phyloP scores from a whole-genome alignment of 306 rosid species.

The Pterocarpus santalinus region DNA sequence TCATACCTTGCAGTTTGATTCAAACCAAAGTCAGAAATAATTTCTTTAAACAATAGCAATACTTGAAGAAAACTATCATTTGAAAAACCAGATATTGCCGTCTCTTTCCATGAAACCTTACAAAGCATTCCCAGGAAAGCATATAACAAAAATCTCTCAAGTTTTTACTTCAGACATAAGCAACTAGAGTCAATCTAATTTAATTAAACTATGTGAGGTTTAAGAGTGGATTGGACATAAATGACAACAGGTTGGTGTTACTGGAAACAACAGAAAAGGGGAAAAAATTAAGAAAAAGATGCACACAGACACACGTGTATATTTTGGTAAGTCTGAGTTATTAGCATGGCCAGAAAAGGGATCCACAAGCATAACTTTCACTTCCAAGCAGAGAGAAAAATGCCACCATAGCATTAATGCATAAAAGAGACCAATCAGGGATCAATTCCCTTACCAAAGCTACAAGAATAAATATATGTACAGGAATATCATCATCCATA shows the following conservation, averaged over 20 bases:
- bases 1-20: conserved; percentile 2
- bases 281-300: not conserved
- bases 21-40: not conserved
- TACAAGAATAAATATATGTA: conserved; percentile 6
- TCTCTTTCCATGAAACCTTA: not conserved
- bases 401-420: not conserved
- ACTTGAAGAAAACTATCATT: not conserved
- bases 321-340: conserved; percentile 14
- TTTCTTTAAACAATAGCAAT: not conserved
- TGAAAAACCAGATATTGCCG: not conserved
- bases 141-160: not conserved
- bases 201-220: conserved; percentile 2
- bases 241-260: not conserved
- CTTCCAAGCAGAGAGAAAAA: conserved; percentile 29
- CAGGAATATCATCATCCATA: conserved; percentile 2
- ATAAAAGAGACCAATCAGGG: not conserved
- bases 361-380: not conserved
- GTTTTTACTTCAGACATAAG: not conserved
- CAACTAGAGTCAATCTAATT: conserved; percentile 13
- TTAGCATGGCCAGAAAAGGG: not conserved
- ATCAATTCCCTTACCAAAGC: conserved; percentile 9
- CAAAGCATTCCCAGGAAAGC: conserved; percentile 14
- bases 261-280: conserved; percentile 1
- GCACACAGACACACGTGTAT: not conserved
- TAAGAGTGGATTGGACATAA: conserved; percentile 25